Conservation (phyloP, 176 grass and related monocot species). For the bread wheat (Triticum aestivum) region DNA sequence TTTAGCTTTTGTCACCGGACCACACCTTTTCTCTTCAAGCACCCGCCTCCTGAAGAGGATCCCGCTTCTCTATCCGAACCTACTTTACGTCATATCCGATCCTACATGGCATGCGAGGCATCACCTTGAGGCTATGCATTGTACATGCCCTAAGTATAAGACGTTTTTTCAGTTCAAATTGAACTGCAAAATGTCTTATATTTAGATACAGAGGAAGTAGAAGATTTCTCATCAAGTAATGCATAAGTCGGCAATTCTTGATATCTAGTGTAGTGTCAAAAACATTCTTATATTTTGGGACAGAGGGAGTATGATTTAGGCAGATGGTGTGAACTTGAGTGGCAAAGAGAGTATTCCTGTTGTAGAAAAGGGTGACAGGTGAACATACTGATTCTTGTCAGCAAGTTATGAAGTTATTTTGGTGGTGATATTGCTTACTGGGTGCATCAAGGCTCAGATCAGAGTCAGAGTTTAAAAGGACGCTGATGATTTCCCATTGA, state of each 20-base stretch:
- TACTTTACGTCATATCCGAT: too few species aligned
- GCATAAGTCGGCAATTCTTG: background rate
- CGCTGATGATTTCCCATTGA: background rate
- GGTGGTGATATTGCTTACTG: background rate
- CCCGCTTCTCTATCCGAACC: too few species aligned
- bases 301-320: background rate
- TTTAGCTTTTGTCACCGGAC: too few species aligned
- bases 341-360: background rate
- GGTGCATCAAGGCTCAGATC: background rate
- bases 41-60: too few species aligned
- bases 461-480: background rate
- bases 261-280: background rate
- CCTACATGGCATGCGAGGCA: too few species aligned
- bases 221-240: background rate
- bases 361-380: background rate
- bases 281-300: too few species aligned
- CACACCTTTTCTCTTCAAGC: too few species aligned
- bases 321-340: background rate
- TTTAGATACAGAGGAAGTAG: background rate
- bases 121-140: too few species aligned
- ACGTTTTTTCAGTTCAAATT: too few species aligned
- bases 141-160: too few species aligned
- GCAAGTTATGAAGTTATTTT: background rate
- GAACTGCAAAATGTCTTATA: too few species aligned
- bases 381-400: background rate